phyloP scores from a whole-genome alignment of 2,329 filamentous ascomycete species.

The Aspergillus ochraceus region DNA sequence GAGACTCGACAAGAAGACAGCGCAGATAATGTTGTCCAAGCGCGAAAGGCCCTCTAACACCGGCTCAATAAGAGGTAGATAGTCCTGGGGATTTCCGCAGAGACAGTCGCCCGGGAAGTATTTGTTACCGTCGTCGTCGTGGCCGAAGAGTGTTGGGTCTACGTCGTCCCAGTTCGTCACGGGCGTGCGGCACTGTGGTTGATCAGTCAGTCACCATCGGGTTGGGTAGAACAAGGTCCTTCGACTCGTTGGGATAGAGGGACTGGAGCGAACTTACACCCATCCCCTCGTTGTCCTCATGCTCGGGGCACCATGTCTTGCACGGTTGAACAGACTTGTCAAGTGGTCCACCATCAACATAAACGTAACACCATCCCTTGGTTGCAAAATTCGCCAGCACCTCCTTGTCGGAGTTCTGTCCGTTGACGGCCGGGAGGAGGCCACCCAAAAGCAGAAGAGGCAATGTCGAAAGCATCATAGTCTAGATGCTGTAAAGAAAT shows the following conservation, averaged over 20 bases:
- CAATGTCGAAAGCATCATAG: neutral
- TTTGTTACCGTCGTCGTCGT: neutral
- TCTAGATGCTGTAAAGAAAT: neutral
- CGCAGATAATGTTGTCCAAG: constrained; percentile 2
- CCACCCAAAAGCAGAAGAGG: neutral
- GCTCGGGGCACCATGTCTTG: neutral
- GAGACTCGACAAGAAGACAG: neutral
- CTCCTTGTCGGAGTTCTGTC: neutral
- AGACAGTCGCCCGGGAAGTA: neutral
- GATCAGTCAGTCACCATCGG: neutral
- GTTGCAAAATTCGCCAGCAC: neutral
- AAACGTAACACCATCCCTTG: neutral
- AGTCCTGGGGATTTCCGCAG: neutral
- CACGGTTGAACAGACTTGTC: neutral
- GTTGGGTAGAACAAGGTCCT: neutral
- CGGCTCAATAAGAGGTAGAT: neutral
- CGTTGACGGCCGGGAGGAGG: neutral
- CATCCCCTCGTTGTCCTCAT: neutral
- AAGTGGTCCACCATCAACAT: neutral
- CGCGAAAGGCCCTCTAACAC: neutral
- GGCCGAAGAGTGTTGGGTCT: neutral
- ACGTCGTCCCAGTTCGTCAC: neutral
- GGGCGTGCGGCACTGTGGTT: neutral
- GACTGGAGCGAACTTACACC: neutral
- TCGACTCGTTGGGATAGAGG: neutral